Evolutionary conservation across 345 rosid genomes (phyloP).

Genomic region (Arabidopsis thaliana): DNA sequence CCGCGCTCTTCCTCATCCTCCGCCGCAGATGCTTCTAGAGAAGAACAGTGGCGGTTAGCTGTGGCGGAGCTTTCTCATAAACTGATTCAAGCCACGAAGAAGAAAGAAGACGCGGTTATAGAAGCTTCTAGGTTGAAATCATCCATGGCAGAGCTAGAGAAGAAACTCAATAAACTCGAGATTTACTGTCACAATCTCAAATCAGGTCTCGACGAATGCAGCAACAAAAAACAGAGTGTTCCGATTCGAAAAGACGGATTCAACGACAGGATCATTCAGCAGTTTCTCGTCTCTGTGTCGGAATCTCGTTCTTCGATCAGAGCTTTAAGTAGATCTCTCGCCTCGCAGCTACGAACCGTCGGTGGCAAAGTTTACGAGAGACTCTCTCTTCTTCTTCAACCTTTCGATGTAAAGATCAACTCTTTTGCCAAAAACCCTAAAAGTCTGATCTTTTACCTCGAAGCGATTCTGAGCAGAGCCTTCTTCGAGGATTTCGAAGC

Average conservation of each 20-base stretch:
- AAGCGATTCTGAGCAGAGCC: slow-evolving; percentile 68
- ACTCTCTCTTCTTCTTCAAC: slow-evolving; percentile 69
- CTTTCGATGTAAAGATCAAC: slow-evolving; percentile 64
- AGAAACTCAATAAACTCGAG: slow-evolving; percentile 88
- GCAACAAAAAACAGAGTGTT: slow-evolving; percentile 47
- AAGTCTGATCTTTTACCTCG: slow-evolving; percentile 62
- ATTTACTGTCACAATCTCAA: slow-evolving; percentile 77
- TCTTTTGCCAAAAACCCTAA: slow-evolving; percentile 67
- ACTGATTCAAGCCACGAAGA: slow-evolving; percentile 76
- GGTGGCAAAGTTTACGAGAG: slow-evolving; percentile 66
- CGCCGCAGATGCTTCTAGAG: slow-evolving; percentile 50
- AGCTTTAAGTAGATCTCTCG: slow-evolving; percentile 66
- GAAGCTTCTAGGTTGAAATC: slow-evolving; percentile 80
- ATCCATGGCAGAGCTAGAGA: slow-evolving; percentile 94
- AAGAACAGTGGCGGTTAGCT: slow-evolving; percentile 76
- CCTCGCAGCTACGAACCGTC: slow-evolving; percentile 63
- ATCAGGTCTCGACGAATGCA: slow-evolving; percentile 76
- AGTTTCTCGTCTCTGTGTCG: slow-evolving; percentile 67
- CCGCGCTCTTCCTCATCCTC: slow-evolving; percentile 42
- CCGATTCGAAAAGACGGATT: slow-evolving; percentile 32
- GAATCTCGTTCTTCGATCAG: slow-evolving; percentile 71
- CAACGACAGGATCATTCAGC: slow-evolving; percentile 63
- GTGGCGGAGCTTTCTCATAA: slow-evolving; percentile 86
- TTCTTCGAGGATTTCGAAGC: slow-evolving; percentile 94
- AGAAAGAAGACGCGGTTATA: slow-evolving; percentile 76